Evolutionary conservation across 768 basidiomycete species (phyloP).

Genomic region (Pleurotus citrinopileatus): DNA sequence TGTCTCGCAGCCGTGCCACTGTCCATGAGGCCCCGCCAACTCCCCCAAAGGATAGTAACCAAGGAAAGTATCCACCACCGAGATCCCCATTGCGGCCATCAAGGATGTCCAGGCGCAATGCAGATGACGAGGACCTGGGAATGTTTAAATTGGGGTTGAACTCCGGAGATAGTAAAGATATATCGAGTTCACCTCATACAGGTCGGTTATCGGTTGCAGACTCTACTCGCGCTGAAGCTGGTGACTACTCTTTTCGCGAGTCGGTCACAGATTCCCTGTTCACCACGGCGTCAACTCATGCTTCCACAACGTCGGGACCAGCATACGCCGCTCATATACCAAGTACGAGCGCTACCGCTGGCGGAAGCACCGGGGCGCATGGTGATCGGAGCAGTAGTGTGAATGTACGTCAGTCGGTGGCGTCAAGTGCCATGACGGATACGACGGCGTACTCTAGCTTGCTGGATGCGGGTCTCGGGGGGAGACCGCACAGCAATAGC

Average conservation of each 20-base stretch:
- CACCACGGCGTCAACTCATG: slow-evolving; percentile 23
- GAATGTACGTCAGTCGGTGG: slow-evolving; percentile 57
- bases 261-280: slow-evolving; percentile 16
- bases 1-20: slow-evolving; percentile 5
- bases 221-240: slow-evolving; percentile 29
- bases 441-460: slow-evolving; percentile 59
- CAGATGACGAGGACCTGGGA: slow-evolving; percentile 26
- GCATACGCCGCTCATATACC: neutral
- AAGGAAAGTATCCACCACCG: slow-evolving; percentile 35
- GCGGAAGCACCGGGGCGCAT: neutral
- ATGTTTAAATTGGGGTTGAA: slow-evolving; percentile 22
- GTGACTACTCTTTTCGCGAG: slow-evolving; percentile 36
- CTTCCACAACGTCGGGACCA: slow-evolving; percentile 23
- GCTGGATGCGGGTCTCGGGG: slow-evolving; percentile 46
- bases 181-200: slow-evolving; percentile 5
- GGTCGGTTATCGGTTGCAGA: slow-evolving; percentile 28
- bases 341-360: neutral
- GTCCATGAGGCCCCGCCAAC: slow-evolving; percentile 3
- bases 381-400: slow-evolving; percentile 13
- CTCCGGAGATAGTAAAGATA: slow-evolving; percentile 6
- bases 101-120: slow-evolving; percentile 20
- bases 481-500: slow-evolving; percentile 25
- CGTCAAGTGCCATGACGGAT: slow-evolving; percentile 61
- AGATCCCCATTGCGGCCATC: slow-evolving; percentile 53
- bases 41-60: slow-evolving; percentile 32